Evolutionary conservation across 352 stramenopile genomes (phyloP).

Genomic region (Achlya hypogyna): DNA sequence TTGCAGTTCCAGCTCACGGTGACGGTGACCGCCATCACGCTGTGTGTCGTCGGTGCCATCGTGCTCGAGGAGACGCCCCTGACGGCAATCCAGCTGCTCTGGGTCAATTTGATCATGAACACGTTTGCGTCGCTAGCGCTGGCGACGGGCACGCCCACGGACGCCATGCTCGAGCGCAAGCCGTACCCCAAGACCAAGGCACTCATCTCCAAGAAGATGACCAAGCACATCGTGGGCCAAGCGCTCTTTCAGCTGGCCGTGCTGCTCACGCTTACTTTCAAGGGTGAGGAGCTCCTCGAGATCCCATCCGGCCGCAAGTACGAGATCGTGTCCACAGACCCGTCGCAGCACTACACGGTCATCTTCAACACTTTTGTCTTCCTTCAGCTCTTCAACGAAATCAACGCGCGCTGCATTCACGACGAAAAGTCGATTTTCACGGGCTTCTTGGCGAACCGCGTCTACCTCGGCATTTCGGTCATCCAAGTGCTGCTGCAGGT

Average conservation of each 20-base stretch:
- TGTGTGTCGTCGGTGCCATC: constrained; percentile 84
- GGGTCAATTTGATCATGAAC: constrained; percentile 98
- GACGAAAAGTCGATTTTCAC: constrained; percentile 89
- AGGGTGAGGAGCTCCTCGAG: constrained; percentile 41
- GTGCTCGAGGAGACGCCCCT: constrained; percentile 62
- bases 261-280: constrained; percentile 78
- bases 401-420: constrained; percentile 37
- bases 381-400: constrained; percentile 52
- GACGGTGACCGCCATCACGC: constrained; percentile 86
- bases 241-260: constrained; percentile 85
- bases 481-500: constrained; percentile 89
- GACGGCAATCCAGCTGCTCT: constrained; percentile 94
- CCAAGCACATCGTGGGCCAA: constrained; percentile 90
- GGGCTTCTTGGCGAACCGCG: constrained; percentile 82
- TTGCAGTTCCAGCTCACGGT: constrained; percentile 95
- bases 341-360: constrained; percentile 71
- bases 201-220: constrained; percentile 91
- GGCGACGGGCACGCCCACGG: constrained; percentile 86
- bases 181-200: constrained; percentile 85
- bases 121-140: constrained; percentile 92
- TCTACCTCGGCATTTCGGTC: constrained; percentile 89
- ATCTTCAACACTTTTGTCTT: constrained; percentile 90
- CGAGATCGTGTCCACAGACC: constrained; percentile 23
- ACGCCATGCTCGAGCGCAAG: constrained; percentile 79
- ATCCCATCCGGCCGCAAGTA: constrained; percentile 32